Evolutionary conservation across 192 early-diverging fungal genomes (phyloP), one percentile per base, ranked within the genome.

Genomic region (Phlyctochytrium arcticum): DNA sequence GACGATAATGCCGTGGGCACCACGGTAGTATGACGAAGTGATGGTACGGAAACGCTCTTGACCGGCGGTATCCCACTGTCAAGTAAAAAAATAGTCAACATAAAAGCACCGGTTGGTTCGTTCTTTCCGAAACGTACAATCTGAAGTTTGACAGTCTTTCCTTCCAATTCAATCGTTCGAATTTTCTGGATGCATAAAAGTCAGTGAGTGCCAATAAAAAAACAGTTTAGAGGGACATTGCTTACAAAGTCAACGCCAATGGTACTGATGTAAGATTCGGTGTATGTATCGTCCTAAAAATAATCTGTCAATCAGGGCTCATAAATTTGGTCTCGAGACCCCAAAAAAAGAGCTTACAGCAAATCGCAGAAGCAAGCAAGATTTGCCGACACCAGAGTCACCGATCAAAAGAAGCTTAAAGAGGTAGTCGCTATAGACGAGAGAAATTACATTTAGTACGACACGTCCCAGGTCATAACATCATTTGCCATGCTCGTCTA

Each of bases 41-140:
- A 98, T 97, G 59, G 96, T 97, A 48, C 96, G 91, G 91, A 98
- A 98, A 51, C 96, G 88, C 73, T 98, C 96, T 79, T 97, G 96
- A 36, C 96, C 96, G 34, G 96, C 95, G 33, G 94, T 98, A 76
- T 98, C 95, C 93, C 94, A 96, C 87, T 90, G 71, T 8, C 30
- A 19, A 19, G 23, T 36, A 12, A n/a, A 9, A 56, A 2, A 51
- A 9, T 12, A 56, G 10, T 31, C 35, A 10, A 9, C 26, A 56
- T 56, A 27, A 10, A 26, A 44, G 36, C 60, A 24, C 10, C n/a
- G n/a, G n/a, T n/a, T n/a, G n/a, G n/a, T n/a, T n/a, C n/a, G n/a
- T n/a, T n/a, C n/a, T n/a, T 72, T 21, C 17, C 4, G 19, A 47
- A 12, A 71, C 84, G 48, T 87, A 90, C 89, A 69, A 98, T 96